Evolutionary conservation across 2,329 filamentous ascomycete species (phyloP).

Genomic region (Trichoderma arundinaceum): DNA sequence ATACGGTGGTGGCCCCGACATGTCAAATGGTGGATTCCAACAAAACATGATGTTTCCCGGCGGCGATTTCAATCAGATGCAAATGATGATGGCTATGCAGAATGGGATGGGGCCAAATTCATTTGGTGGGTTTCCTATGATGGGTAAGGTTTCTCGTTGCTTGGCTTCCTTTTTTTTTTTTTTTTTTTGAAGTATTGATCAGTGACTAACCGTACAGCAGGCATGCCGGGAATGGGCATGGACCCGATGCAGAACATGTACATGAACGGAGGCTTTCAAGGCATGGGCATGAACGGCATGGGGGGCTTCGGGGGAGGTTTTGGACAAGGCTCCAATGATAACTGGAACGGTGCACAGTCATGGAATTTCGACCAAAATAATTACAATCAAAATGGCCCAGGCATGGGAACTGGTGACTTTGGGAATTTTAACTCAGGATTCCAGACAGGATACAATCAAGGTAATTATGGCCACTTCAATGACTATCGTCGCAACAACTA

Average conservation of each 20-base stretch:
- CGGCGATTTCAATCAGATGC: slow-evolving; percentile 76
- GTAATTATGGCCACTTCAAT: slow-evolving; percentile 84
- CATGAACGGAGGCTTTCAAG: slow-evolving; percentile 80
- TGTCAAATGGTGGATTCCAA: slow-evolving; percentile 56
- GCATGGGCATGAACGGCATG: slow-evolving; percentile 81
- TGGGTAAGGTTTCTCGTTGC: slow-evolving; percentile 69
- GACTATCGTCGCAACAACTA: slow-evolving; percentile 74
- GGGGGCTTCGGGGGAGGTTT: slow-evolving; percentile 72
- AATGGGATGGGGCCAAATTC: slow-evolving; percentile 64
- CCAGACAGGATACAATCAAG: slow-evolving; percentile 79
- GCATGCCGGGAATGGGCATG: slow-evolving; percentile 85
- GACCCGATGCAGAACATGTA: slow-evolving; percentile 78
- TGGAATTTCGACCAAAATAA: slow-evolving; percentile 88
- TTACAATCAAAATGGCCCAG: slow-evolving; percentile 85
- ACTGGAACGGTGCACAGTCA: slow-evolving; percentile 80
- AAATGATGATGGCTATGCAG: slow-evolving; percentile 80
- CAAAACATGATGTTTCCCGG: slow-evolving; percentile 65
- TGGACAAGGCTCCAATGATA: slow-evolving; percentile 71
- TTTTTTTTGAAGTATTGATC: not conserved
- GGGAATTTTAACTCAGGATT: slow-evolving; percentile 79
- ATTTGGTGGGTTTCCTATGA: slow-evolving; percentile 73
- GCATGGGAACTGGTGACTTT: slow-evolving; percentile 81
- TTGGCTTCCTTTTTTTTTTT: not conserved
- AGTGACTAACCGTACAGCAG: slow-evolving; percentile 51
- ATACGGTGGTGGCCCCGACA: slow-evolving; percentile 42